Evolutionary conservation across 345 rosid species (phyloP).

Genomic region (Gossypioides kirkii): DNA sequence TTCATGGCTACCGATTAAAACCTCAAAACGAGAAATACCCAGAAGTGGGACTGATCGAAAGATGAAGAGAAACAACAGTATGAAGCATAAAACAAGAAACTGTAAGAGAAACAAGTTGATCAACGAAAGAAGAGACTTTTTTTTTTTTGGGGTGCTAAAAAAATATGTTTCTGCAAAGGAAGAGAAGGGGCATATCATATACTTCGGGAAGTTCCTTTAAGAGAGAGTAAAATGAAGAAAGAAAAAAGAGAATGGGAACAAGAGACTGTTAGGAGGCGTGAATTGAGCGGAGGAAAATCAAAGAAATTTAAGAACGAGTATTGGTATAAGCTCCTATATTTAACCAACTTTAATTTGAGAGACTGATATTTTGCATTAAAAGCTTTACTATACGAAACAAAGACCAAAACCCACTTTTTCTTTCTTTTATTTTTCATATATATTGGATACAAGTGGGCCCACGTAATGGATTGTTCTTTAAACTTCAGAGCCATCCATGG

Average conservation of each 20-base stretch:
- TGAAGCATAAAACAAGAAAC: background rate
- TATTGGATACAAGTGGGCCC: background rate
- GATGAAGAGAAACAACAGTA: background rate
- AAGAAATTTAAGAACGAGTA: background rate
- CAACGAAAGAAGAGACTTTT: background rate
- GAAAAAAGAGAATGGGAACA: no score
- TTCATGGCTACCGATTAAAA: constrained; percentile 45
- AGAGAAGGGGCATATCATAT: background rate
- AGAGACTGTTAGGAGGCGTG: background rate
- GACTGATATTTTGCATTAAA: background rate
- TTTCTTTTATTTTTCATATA: background rate
- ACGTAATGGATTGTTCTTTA: background rate
- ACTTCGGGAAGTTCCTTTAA: no score
- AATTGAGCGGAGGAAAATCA: background rate
- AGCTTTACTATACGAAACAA: background rate
- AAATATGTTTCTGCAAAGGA: background rate
- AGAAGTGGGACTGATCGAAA: background rate
- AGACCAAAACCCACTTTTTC: background rate
- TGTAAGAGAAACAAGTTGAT: background rate
- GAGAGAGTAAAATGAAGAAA: no score
- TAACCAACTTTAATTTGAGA: background rate
- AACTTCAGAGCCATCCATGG: background rate
- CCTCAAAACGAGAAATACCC: background rate
- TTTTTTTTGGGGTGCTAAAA: no score
- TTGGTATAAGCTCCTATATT: background rate